Evolutionary conservation across 2,329 filamentous ascomycete genomes (phyloP).

Genomic region (Dendryphion nanum): DNA sequence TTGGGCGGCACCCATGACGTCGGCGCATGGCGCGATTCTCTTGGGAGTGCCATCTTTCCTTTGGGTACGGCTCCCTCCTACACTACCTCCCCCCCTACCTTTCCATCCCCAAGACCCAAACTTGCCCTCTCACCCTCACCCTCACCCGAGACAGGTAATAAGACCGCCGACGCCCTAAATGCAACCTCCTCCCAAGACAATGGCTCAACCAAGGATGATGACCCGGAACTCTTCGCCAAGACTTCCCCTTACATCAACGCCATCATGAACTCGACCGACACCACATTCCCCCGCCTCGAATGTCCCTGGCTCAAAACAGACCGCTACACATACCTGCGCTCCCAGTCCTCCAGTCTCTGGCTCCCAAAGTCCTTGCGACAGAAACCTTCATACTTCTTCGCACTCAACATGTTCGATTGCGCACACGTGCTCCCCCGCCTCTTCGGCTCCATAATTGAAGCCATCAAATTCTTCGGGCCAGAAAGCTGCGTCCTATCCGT

Average conservation of each 20-base stretch:
- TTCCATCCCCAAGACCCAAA: too few species aligned
- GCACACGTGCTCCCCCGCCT: constrained; percentile 50
- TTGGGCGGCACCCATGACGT: too few species aligned
- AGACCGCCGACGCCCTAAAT: too few species aligned
- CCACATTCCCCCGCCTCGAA: constrained; percentile 14
- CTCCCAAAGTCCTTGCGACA: not conserved
- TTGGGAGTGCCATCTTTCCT: too few species aligned
- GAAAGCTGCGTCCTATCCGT: constrained; percentile 54
- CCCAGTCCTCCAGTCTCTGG: constrained; percentile 4
- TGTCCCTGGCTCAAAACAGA: constrained; percentile 14
- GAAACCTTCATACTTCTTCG: constrained; percentile 45
- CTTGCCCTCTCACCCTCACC: too few species aligned
- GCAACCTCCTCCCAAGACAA: too few species aligned
- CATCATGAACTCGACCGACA: constrained; percentile 6
- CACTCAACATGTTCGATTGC: constrained; percentile 52
- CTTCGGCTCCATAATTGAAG: constrained; percentile 53
- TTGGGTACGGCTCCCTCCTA: too few species aligned
- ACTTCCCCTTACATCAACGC: not conserved
- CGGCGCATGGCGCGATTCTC: too few species aligned
- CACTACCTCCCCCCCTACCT: too few species aligned
- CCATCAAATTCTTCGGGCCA: constrained; percentile 51
- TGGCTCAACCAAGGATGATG: too few species aligned
- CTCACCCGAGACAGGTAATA: too few species aligned
- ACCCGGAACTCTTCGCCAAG: not conserved
- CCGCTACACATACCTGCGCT: constrained; percentile 16